Base-by-base conservation (phyloP, 2,329 filamentous ascomycete genomes). In the Penicillium sp. region DNA sequence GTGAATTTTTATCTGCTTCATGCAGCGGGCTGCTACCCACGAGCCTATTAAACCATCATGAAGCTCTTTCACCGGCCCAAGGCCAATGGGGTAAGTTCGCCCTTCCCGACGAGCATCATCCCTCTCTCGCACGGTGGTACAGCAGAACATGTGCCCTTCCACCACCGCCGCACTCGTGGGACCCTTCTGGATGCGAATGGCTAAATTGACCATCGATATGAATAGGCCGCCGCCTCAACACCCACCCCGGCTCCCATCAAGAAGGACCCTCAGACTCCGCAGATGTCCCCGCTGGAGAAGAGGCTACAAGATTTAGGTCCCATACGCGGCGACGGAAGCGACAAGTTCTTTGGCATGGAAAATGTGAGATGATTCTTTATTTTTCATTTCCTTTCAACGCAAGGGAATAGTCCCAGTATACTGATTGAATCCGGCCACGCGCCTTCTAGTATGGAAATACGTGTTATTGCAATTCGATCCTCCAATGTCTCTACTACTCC, bases 311-410 rank as follows among this genome's bases (percentile, higher is more conserved):
- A 91, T 74, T 87, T 90, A 55, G 92, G 92, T 3, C 87, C 92
- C 2, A 78, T 95, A 63, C 87, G 91, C 67, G 81, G 83, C 63
- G 92, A 97, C 75, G 94, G 94, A 50, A 96, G 90, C 71, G 94
- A 97, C 79, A 96, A 96, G 79, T 99, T 96, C 79, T 97, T 95
- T 77, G 94, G 94, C 14, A 88, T 97, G 73, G 94, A 99, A 77
- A 99, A 99, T 78, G 93, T 97, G 82, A 77, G 90, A 81, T 34
- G 11, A 6, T 18, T 10, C 26, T 23, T 23, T 49, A 23, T 16
- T 21, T 10, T 36, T 29, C 26, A 5, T 1, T 39, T 44, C 6
- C 21, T 26, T 44, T 26, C 31, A n/a, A n/a, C n/a, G n/a, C n/a
- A n/a, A n/a, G n/a, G n/a, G n/a, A n/a, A n/a, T n/a, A n/a, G n/a